These are phyloP conservation scores for Neurospora crassa DNA, from an alignment of 2,329 filamentous ascomycete species.

Conservation along the genomic window DNA sequence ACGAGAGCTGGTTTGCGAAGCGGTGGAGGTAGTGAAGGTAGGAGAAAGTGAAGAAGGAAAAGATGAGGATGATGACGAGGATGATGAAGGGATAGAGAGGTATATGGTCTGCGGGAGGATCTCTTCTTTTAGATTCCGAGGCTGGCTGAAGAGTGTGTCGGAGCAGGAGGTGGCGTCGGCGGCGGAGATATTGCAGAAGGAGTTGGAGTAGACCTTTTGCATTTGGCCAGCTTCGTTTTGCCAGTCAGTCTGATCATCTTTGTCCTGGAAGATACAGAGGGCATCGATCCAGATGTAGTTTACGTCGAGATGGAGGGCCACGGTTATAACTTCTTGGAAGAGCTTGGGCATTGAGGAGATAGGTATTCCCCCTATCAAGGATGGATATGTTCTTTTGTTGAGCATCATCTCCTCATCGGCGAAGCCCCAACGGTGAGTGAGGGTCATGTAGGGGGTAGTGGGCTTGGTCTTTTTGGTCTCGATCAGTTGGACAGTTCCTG, in stretches of 20 bases:
- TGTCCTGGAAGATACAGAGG: constrained; percentile 2
- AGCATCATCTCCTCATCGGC: neutral
- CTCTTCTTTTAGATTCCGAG: neutral
- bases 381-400: neutral
- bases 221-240: neutral
- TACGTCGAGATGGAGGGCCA: neutral
- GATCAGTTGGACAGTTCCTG: neutral
- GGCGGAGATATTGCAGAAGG: constrained; percentile 1
- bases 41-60: too few species aligned
- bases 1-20: neutral
- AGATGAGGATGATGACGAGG: too few species aligned
- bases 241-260: constrained; percentile 1
- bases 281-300: constrained; percentile 4
- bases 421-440: neutral
- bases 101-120: neutral
- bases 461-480: neutral
- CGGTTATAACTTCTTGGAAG: neutral
- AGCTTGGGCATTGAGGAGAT: neutral
- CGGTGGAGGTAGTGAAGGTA: too few species aligned
- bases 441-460: neutral
- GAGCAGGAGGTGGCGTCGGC: neutral
- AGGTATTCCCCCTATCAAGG: neutral
- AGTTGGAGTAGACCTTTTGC: neutral
- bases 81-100: too few species aligned
- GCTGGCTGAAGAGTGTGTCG: neutral